Conservation (phyloP, 106 monocot species). For the Platanthera guangdongensis region DNA sequence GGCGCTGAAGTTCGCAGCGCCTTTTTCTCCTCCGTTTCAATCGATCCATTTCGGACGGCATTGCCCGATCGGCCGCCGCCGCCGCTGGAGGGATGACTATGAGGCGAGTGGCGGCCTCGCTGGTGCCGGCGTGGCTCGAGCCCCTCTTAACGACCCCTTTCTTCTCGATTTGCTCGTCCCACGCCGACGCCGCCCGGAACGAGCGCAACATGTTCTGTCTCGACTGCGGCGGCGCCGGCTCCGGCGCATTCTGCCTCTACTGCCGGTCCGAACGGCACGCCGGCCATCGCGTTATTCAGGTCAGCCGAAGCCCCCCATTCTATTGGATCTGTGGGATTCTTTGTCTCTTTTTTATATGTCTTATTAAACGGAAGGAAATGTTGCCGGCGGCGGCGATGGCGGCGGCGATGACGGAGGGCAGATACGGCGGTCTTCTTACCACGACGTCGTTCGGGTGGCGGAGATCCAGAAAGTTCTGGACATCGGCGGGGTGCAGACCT, state of each 20-base stretch:
- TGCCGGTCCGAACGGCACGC: constrained; percentile 46
- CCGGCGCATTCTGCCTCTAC: constrained; percentile 53
- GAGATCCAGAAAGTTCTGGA: constrained; percentile 68
- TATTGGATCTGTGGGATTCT: not conserved
- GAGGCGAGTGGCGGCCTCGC: constrained; percentile 11
- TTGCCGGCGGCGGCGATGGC: constrained; percentile 20
- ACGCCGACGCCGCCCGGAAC: constrained; percentile 11
- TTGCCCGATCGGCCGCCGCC: not conserved
- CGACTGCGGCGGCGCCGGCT: not conserved
- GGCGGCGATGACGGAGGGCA: constrained; percentile 51
- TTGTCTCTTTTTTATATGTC: constrained; percentile 8
- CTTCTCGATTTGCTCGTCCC: constrained; percentile 6
- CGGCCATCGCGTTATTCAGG: constrained; percentile 77
- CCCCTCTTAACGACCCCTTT: constrained; percentile 6
- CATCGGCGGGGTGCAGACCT: constrained; percentile 72
- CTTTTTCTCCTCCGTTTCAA: not conserved
- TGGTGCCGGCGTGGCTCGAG: constrained; percentile 15
- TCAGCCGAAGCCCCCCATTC: constrained; percentile 6
- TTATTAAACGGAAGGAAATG: constrained; percentile 6
- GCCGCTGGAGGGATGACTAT: not conserved
- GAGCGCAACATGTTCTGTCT: constrained; percentile 18
- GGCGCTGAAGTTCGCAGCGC: constrained; percentile 1
- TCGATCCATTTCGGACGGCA: not conserved
- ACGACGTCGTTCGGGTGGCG: constrained; percentile 69
- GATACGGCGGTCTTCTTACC: constrained; percentile 89